Evolutionary conservation across 176 grass and related monocot genomes (phyloP).

Genomic region (Zoysia japonica): DNA sequence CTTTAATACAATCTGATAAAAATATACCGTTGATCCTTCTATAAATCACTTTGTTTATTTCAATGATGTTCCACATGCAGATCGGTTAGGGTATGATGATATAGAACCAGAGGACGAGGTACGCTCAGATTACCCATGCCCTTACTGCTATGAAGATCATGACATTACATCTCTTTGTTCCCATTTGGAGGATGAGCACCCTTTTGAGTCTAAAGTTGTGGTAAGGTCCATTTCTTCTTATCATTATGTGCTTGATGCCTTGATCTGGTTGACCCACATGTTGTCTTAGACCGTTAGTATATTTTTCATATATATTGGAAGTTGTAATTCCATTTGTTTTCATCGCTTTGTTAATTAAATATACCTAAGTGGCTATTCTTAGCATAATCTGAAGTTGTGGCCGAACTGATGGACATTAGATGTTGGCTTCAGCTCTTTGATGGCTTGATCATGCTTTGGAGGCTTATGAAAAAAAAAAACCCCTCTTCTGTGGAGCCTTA

Average conservation of each 20-base stretch:
- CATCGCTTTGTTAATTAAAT: neutral
- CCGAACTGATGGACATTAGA: neutral
- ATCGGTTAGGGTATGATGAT: slow-evolving; percentile 62
- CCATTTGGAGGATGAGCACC: slow-evolving; percentile 78
- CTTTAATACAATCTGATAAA: neutral
- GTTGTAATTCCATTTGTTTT: neutral
- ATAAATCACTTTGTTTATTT: slow-evolving; percentile 13
- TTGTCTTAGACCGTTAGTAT: too few relatives aligned
- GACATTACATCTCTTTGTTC: slow-evolving; percentile 64
- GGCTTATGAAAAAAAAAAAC: neutral
- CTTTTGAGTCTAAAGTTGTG: slow-evolving; percentile 68
- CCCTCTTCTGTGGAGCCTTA: neutral
- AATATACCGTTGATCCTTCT: neutral
- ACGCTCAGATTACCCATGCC: slow-evolving; percentile 60
- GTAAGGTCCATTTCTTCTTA: slow-evolving; percentile 35
- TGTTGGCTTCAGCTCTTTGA: neutral
- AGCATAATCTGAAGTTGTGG: slow-evolving; percentile 10
- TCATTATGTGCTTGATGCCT: neutral
- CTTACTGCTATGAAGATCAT: slow-evolving; percentile 85
- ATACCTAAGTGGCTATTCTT: neutral
- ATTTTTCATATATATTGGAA: too few relatives aligned
- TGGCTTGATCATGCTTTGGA: neutral
- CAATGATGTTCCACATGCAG: slow-evolving; percentile 24
- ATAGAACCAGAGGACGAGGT: slow-evolving; percentile 69
- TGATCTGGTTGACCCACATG: neutral